Base-by-base conservation (phyloP, 306 rosid species). In the Cucurbita ficifolia region DNA sequence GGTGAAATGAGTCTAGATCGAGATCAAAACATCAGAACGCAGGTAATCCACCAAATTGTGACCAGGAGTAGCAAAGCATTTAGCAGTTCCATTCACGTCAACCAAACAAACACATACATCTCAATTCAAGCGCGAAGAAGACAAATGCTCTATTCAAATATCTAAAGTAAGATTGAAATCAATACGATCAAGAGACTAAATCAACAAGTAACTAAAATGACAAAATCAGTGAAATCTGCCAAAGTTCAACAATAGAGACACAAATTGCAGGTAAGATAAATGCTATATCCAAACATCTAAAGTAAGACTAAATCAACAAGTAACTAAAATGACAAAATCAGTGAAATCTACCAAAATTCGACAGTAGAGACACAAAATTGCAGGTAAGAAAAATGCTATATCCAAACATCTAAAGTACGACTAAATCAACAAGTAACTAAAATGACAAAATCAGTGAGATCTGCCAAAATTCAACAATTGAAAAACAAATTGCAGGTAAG, bases 391-490 rank as follows among this genome's bases (percentile, higher is more conserved):
- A 29, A 29, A 29, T 29, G 33, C 33, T 29, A 29, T 29, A 29
- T 29, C 33, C 0, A 29, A 29, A 29, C 3, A 29, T 29, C 33
- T 29, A 29, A 29, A 29, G 33, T 29, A 29, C 3, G 33, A 29
- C 33, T 29, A 29, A 29, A 29, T 29, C 33, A 29, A 77, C 54
- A 43, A 57, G 16, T 8, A 42, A 52, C 71, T 33, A 24, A 29
- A 55, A 21, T 39, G 35, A 42, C 75, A 50, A 82, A 75, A 75
- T 42, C 84, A 79, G 48, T 68, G 77, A 88, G 96, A 94, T 90
- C 97, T 90, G 87, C 67, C 64, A 42, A 48, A 48, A 67, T 48
- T 61, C 6, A 39, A 49, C 36, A 43, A 73, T 84, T 72, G 85
- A 83, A 79, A 86, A 40, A 14, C 36, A 36, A 80, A 73, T 53